Base-by-base conservation (phyloP, 805 yeast genomes). In the Candida yuanshanica region DNA sequence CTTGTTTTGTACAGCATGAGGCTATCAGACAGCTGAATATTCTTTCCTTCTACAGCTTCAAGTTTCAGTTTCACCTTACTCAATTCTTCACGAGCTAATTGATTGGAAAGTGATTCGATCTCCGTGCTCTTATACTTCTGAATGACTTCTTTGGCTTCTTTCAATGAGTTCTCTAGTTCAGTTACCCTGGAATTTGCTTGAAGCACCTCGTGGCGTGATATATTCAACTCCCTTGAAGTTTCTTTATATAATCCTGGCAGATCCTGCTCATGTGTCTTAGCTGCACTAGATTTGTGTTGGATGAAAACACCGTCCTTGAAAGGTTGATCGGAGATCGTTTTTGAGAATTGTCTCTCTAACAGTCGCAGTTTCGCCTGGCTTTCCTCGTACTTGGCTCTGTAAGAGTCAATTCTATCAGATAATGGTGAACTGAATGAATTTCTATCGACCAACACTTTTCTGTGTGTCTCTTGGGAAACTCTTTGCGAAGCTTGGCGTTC, bases 1-100 rank as follows among this genome's bases (percentile, higher is more conserved):
- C 95, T 74, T 14, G 68, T 62, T 54, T 79, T 82, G 61, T 84
- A 88, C 24, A 83, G 65, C 29, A 75, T 76, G 17, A 82, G 64
- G 23, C 75, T 71, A 29, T 73, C 69, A 2, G 68, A 57, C 23
- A 87, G 63, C 23, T 86, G 81, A 2, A 57, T 52, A 49, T 77
- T 80, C 51, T 77, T 81, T n/a, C 68, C 56, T 31, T 67, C 69
- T 13, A 82, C 60, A 2, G 81, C 72, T 35, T 80, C 79, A 20
- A 83, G 60, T 42, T 75, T 78, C 16, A 80, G 69, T 47, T 74
- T 76, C 35, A 81, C 63, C 49, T 65, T 68, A 44, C 62, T 69
- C 47, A 58, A 62, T 52, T 56, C 72, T 51, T 62, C 77, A 21
- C 55, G 53, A 6, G 65, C 51, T 10, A 65, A 29, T 7, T 52